Evolutionary conservation across 2,329 filamentous ascomycete genomes (phyloP), one percentile per base, ranked within the genome.

Genomic region (Nothopassalora personata): DNA sequence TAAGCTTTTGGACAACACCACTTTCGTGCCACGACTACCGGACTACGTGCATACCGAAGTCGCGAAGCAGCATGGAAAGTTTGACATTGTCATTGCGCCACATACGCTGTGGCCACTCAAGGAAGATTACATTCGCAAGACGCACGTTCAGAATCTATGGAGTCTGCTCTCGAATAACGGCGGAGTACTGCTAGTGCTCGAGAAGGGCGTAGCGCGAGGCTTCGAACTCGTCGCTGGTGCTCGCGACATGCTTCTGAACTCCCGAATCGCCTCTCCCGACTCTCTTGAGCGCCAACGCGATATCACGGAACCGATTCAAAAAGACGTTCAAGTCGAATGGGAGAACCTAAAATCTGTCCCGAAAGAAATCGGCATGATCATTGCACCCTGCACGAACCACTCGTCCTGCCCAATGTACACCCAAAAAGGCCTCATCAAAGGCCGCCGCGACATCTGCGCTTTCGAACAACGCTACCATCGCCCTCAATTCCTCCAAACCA

Each of bases 151-250:
- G 70, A 96, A 96, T 61, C 82, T 97, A 1, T 99, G 94, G 94
- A 86, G 85, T 13, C 80, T 97, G 53, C 80, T 97, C 4, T 90
- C 89, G 54, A 89, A 89, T 1, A 82, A 92, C 18, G 93, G 93
- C 1, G 94, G 94, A 36, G 83, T 99, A 13, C 80, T 99, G 4
- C 84, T 97, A 52, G 76, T 97, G 3, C 77, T 97, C 23, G 94
- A 99, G 73, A 97, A 97, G 73, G 94, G 91, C 0, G 84, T 96
- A 11, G 90, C 91, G 11, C 85, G 90, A 47, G 94, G 94, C 0
- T 99, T 99, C 66, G 94, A 97, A 72, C 89, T 90, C 13, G 85
- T 99, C 45, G 93, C 91, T 10, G 89, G 88, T 51, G 91, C 92
- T 5, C 86, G 94, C 53, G 83, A 91, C 46, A 85, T 89, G 60